Conservation (phyloP, 2,329 filamentous ascomycete species). For the Penicillium sp. region DNA sequence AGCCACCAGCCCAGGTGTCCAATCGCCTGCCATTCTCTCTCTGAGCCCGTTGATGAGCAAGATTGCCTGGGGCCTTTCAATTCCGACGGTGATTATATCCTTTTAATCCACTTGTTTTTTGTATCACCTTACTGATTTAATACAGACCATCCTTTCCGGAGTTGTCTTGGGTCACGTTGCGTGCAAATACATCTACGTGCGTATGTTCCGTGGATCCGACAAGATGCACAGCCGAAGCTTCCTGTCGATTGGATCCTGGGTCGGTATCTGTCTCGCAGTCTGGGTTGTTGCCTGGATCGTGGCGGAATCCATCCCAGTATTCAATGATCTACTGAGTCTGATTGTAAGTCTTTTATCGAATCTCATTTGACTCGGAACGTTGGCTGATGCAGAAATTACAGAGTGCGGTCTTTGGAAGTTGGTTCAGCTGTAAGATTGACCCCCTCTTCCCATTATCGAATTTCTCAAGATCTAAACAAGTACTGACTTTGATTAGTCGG, state of each 20-base stretch:
- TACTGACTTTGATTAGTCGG: slow-evolving; percentile 32
- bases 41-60: slow-evolving; percentile 58
- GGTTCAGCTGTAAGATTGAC: slow-evolving; percentile 56
- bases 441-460: neutral
- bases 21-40: slow-evolving; percentile 65
- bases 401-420: slow-evolving; percentile 61
- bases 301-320: slow-evolving; percentile 67
- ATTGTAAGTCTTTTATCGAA: slow-evolving; percentile 41
- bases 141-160: slow-evolving; percentile 63
- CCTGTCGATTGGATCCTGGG: slow-evolving; percentile 57
- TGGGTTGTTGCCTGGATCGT: slow-evolving; percentile 67
- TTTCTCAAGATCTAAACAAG: neutral
- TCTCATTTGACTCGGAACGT: neutral
- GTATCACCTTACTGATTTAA: neutral
- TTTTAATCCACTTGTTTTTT: neutral
- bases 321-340: slow-evolving; percentile 64
- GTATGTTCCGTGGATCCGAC: slow-evolving; percentile 60
- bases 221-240: slow-evolving; percentile 52
- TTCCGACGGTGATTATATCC: slow-evolving; percentile 54
- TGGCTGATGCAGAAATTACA: slow-evolving; percentile 18
- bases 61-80: slow-evolving; percentile 65
- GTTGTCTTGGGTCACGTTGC: slow-evolving; percentile 68
- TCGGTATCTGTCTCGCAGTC: slow-evolving; percentile 53
- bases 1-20: slow-evolving; percentile 41
- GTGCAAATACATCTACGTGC: slow-evolving; percentile 64